A percentile compares a stretch with the other conserved stretches of the same genome.
phyloP scores from a whole-genome alignment of 1,284 basidiomycete genomes.

The Microbotryomycetes sp. region DNA sequence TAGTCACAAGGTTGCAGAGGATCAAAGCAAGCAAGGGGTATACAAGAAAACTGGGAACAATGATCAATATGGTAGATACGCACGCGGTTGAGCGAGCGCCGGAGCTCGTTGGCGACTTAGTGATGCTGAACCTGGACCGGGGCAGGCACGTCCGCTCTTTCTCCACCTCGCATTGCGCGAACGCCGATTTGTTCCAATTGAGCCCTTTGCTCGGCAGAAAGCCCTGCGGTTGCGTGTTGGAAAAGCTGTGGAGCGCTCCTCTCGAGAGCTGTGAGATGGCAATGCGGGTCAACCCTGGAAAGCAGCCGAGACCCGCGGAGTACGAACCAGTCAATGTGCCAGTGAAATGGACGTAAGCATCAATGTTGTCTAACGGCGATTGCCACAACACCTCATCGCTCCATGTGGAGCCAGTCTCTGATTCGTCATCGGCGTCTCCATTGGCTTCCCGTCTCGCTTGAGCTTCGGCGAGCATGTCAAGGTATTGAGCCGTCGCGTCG shows the following conservation, averaged over 20 bases:
- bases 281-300: background rate
- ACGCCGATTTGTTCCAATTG: background rate
- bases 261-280: background rate
- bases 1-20: background rate
- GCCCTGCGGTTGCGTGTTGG: background rate
- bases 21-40: background rate
- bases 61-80: too few species aligned
- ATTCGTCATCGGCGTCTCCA: conserved; percentile 20
- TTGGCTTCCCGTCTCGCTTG: background rate
- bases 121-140: background rate
- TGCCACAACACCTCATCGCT: conserved; percentile 37
- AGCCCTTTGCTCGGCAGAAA: background rate
- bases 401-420: conserved; percentile 31
- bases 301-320: background rate
- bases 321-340: conserved; percentile 21
- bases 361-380: conserved; percentile 36
- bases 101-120: too few species aligned
- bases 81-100: too few species aligned
- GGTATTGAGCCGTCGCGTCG: conserved; percentile 23
- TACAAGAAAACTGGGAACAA: background rate
- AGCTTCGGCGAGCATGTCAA: conserved; percentile 25
- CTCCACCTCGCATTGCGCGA: background rate
- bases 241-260: background rate
- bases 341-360: conserved; percentile 35
- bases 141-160: background rate